Percentiles rank a stretch among this genome's conserved stretches.
Evolutionary conservation across 139 green algal species (phyloP).

Genomic region (Coelastrella sp.): DNA sequence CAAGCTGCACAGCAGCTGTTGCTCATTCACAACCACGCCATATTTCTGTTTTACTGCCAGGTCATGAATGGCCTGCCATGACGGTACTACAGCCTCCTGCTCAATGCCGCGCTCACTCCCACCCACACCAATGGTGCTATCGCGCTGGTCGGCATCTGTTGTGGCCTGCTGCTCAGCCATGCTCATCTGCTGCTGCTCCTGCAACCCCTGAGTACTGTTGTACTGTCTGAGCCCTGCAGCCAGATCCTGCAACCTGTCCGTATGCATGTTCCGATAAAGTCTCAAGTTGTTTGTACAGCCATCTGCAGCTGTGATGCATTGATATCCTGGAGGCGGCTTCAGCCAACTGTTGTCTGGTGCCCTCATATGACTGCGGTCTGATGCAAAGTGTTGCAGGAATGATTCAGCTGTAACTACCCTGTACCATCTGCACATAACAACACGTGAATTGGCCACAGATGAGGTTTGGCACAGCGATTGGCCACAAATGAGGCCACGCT

Average conservation of each 20-base stretch:
- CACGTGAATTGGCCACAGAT: neutral
- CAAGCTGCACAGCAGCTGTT: conserved; percentile 9
- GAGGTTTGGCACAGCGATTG: neutral
- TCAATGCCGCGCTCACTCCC: neutral
- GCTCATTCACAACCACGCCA: conserved; percentile 44
- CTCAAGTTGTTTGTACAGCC: conserved; percentile 50
- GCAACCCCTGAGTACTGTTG: no score
- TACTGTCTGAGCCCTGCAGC: no score
- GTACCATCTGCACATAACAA: conserved; percentile 51
- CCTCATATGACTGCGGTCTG: conserved; percentile 67
- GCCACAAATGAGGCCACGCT: neutral
- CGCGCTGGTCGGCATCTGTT: neutral
- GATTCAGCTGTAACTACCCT: conserved; percentile 46
- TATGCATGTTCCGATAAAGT: conserved; percentile 19
- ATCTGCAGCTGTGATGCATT: conserved; percentile 47
- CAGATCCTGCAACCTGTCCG: neutral
- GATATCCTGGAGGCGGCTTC: conserved; percentile 58
- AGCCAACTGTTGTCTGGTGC: conserved; percentile 42
- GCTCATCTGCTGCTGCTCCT: neutral
- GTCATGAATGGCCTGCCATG: neutral
- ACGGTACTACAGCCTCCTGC: neutral
- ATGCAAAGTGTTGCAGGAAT: conserved; percentile 59
- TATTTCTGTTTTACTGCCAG: neutral
- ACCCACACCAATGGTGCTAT: neutral
- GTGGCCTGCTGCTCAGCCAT: neutral